Conservation (phyloP, 495 filamentous ascomycete species). For the Talaromyces liani region DNA sequence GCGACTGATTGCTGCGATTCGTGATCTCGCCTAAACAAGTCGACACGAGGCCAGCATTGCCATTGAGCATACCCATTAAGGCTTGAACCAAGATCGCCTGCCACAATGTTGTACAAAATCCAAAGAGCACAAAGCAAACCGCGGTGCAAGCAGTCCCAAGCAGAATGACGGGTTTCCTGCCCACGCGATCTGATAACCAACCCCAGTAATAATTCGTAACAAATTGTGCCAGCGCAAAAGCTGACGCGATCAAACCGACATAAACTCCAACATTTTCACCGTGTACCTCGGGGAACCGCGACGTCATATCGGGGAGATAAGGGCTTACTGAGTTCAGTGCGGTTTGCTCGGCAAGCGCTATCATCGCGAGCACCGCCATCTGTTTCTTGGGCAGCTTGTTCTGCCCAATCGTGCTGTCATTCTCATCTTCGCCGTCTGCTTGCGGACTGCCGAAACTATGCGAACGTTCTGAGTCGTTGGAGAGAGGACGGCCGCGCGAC, state of each 20-base stretch:
- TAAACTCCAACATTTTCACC: constrained; percentile 70
- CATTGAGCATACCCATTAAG: constrained; percentile 87
- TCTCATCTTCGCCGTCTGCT: constrained; percentile 16
- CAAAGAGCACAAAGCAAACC: constrained; percentile 76
- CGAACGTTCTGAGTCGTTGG: constrained; percentile 38
- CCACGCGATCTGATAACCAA: constrained; percentile 78
- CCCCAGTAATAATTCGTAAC: constrained; percentile 93
- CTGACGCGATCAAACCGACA: constrained; percentile 80
- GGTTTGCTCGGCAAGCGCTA: constrained; percentile 89
- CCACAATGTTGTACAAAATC: constrained; percentile 73
- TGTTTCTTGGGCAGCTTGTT: constrained; percentile 68
- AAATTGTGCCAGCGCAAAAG: constrained; percentile 89
- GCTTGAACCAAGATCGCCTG: constrained; percentile 81
- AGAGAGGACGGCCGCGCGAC: constrained; percentile 58
- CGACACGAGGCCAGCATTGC: constrained; percentile 80
- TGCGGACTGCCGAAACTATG: constrained; percentile 23
- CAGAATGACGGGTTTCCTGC: constrained; percentile 88
- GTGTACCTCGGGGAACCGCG: constrained; percentile 74
- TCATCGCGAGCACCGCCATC: constrained; percentile 74
- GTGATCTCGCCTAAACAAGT: constrained; percentile 94
- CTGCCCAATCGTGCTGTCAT: constrained; percentile 39
- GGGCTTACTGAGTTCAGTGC: constrained; percentile 95
- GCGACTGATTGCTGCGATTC: constrained; percentile 85
- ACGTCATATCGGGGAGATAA: constrained; percentile 88
- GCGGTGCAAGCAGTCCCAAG: constrained; percentile 77